A percentile compares a stretch with the other conserved stretches of the same genome.
Evolutionary conservation across 495 filamentous ascomycete genomes (phyloP).

Genomic region (Hypomontagnella monticulosa): DNA sequence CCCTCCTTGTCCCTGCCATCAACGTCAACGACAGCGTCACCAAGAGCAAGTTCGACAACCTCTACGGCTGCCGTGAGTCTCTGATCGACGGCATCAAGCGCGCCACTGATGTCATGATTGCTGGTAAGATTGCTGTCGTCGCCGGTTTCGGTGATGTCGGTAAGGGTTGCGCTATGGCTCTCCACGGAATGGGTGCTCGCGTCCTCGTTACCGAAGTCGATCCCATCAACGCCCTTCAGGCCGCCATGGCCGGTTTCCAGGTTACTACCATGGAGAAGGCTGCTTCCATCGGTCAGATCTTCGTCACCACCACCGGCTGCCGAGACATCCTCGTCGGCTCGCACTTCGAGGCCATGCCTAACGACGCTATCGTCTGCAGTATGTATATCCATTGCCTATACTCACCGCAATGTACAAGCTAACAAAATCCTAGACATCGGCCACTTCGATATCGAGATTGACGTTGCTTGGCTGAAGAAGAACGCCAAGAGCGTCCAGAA

Average conservation of each 20-base stretch:
- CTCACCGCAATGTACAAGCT: constrained; percentile 12
- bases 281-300: constrained; percentile 88
- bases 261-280: constrained; percentile 98
- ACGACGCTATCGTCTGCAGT: constrained; percentile 99
- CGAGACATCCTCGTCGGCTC: constrained; percentile 90
- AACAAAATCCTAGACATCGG: constrained; percentile 78
- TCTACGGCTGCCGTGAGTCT: constrained; percentile 99
- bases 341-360: constrained; percentile 97
- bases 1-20: constrained; percentile 93
- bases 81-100: constrained; percentile 99
- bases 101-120: constrained; percentile 99
- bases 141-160: constrained; percentile 99
- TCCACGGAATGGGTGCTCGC: constrained; percentile 95
- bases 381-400: constrained; percentile 53
- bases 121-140: constrained; percentile 96
- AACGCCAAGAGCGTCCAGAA: constrained; percentile 90
- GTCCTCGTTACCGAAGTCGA: constrained; percentile 97
- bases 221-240: constrained; percentile 99
- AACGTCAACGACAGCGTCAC: constrained; percentile 99
- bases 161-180: constrained; percentile 96
- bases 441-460: constrained; percentile 99
- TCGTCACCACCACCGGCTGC: constrained; percentile 99
- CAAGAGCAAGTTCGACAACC: constrained; percentile 99
- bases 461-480: constrained; percentile 99
- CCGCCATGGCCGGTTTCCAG: constrained; percentile 95